Percentiles rank a stretch among this genome's conserved stretches.
Evolutionary conservation across 805 yeast genomes (phyloP).

Genomic region (Cyberlindnera lachancei): DNA sequence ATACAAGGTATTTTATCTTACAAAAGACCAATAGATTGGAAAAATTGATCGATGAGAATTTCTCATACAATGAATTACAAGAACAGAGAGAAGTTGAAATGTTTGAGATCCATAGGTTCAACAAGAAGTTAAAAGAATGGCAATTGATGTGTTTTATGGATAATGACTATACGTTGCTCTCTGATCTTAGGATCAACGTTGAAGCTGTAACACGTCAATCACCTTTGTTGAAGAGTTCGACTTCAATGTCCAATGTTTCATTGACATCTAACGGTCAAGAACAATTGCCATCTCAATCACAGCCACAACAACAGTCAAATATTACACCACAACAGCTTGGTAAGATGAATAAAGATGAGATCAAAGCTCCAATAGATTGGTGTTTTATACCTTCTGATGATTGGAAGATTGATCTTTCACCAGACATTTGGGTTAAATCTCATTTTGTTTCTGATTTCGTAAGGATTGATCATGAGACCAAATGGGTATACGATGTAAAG

Average conservation of each 20-base stretch:
- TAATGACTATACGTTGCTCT: conserved; percentile 46
- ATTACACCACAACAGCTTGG: too few species aligned
- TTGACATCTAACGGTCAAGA: too few species aligned
- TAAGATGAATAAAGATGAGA: conserved; percentile 5
- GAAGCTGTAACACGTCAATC: too few species aligned
- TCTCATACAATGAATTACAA: conserved; percentile 32
- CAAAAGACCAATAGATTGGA: conserved; percentile 45
- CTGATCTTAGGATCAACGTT: conserved; percentile 28
- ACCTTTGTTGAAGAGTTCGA: neutral
- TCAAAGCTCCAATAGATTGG: conserved; percentile 58
- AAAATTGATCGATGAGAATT: conserved; percentile 29
- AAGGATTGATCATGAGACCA: conserved; percentile 61
- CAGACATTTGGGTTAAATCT: conserved; percentile 53
- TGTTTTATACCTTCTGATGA: conserved; percentile 33
- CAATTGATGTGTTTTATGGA: conserved; percentile 49
- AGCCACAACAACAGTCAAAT: too few species aligned
- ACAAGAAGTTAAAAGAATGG: conserved; percentile 50
- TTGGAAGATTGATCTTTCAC: conserved; percentile 66
- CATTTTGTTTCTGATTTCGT: conserved; percentile 42
- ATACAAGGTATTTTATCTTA: conserved; percentile 46
- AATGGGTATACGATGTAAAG: conserved; percentile 85
- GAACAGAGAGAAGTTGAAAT: conserved; percentile 51
- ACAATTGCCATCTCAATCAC: too few species aligned
- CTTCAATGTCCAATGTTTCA: too few species aligned
- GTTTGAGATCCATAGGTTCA: conserved; percentile 57